Evolutionary conservation across 805 yeast species (phyloP), one percentile per base, ranked within the genome.

Genomic region (Yamadazyma endophytica): DNA sequence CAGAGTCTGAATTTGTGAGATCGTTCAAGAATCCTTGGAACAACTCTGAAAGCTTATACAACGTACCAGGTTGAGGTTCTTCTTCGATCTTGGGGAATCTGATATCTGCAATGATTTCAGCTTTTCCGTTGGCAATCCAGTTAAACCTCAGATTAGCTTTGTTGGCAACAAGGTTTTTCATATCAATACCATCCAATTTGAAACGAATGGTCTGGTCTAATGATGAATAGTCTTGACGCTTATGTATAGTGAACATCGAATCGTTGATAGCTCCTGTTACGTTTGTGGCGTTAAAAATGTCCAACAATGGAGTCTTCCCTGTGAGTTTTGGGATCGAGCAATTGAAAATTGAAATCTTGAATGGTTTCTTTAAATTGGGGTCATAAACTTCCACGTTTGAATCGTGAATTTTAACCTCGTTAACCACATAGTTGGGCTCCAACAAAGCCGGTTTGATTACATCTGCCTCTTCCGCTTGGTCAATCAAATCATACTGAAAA

Each of bases 181-280:
- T 43, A 40, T 64, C 61, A 15, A 65, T 61, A 1, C 68, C 68
- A 32, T 64, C 68, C 14, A 66, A 43, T 40, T 64, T 65, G 46
- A 63, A 64, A 11, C 68, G 49, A 12, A 62, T 58, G 4, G 53
- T 45, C 24, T 50, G 47, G 13, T 47, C 50, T 22, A 51, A 61
- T 18, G 52, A 56, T 13, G 26, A 29, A 37, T 68, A 56, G 33
- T 72, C 70, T 48, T 82, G 90, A 44, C 83, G 73, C 49, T 82
- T 82, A 45, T 83, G 92, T 14, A 84, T 68, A 1, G 88, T 81
- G 56, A 83, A 82, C 54, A 84, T 63, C 1, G 92, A 76, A 32
- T 81, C 81, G 47, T 82, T 81, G 9, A 83, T 64, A 0, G 89
- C 75, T 0, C 94, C 94, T 11, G 83, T 77, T 19, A 81, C 77